Evolutionary conservation across 2,329 filamentous ascomycete genomes (phyloP), one percentile per base, ranked within the genome.

Genomic region (Ramichloridium luteum): DNA sequence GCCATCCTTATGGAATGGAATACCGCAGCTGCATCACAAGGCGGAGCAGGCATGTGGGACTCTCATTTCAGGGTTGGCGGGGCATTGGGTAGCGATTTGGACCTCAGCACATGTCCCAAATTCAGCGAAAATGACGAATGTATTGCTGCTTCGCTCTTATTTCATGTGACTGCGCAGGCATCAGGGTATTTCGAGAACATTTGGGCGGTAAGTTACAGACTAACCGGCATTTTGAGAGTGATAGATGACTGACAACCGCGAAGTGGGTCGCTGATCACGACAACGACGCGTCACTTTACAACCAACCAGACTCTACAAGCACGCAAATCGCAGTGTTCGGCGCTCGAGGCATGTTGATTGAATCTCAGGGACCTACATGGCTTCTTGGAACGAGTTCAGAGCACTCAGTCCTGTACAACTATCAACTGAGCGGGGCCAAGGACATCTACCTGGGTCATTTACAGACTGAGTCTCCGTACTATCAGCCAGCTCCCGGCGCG

Each of bases 391-490:
- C 82, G 0, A 60, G 67, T 1, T 68, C 69, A 4, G 72, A 77
- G 52, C 72, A 77, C 50, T 64, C 62, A 48, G 61, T 65, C 40
- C 56, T 74, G 6, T 77, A 76, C 59, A 88, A 94, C 64, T 93
- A 93, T 64, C 80, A 93, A 58, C 63, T 94, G 49, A 63, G 70
- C 51, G 77, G 77, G 40, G 82, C 85, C 2, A 67, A 74, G 49
- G 79, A 86, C 50, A 68, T 93, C 40, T 93, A 80, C 63, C 77
- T 92, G 69, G 77, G 72, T 8, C 62, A 82, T 30, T 83, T 93
- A 48, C 86, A 94, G 61, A 82, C 81, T 3, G 88, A 94, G 61
- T 93, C 85, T 4, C 80, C 85, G 17, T 85, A 82, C 18, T 31
- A 25, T 13, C 16, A 31, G 14, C 29, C 29, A 6, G n/a, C 13